A percentile compares a stretch with the other conserved stretches of the same genome.
These are phyloP conservation scores for Furcasterigmium furcatum DNA, from an alignment of 2,329 filamentous ascomycete genomes.

Conservation along the genomic window DNA sequence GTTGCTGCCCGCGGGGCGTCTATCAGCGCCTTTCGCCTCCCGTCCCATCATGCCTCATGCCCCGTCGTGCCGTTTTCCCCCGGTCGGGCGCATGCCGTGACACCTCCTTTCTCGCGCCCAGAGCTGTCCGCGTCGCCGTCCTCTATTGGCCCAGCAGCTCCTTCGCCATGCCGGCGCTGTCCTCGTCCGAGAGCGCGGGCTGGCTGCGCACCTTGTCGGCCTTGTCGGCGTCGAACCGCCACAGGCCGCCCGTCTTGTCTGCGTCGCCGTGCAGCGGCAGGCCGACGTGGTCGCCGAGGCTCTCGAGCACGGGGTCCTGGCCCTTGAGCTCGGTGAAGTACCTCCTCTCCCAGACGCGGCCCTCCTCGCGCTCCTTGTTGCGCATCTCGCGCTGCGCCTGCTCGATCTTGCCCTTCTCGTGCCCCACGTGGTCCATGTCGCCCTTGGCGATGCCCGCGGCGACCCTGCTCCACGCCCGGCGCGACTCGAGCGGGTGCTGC, in stretches of 20 bases:
- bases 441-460: conserved; percentile 75
- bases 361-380: conserved; percentile 70
- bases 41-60: background rate
- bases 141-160: conserved; percentile 28
- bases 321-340: conserved; percentile 67
- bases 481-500: conserved; percentile 84
- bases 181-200: conserved; percentile 34
- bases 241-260: conserved; percentile 59
- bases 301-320: conserved; percentile 39
- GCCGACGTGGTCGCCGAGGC: conserved; percentile 42
- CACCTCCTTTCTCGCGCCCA: background rate
- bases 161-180: conserved; percentile 50
- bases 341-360: conserved; percentile 73
- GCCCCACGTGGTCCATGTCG: conserved; percentile 77
- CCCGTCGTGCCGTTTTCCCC: background rate
- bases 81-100: too few relatives aligned
- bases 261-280: conserved; percentile 48
- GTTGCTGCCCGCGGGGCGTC: background rate
- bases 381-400: conserved; percentile 76
- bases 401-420: conserved; percentile 87
- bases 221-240: conserved; percentile 53
- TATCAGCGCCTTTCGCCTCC: background rate
- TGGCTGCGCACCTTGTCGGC: conserved; percentile 63
- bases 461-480: conserved; percentile 85
- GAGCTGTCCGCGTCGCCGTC: background rate